A percentile compares a stretch with the other conserved stretches of the same genome.
Conservation (phyloP, 1,139 yeast species). For the Hemisphaericaspora xylofermentans region DNA sequence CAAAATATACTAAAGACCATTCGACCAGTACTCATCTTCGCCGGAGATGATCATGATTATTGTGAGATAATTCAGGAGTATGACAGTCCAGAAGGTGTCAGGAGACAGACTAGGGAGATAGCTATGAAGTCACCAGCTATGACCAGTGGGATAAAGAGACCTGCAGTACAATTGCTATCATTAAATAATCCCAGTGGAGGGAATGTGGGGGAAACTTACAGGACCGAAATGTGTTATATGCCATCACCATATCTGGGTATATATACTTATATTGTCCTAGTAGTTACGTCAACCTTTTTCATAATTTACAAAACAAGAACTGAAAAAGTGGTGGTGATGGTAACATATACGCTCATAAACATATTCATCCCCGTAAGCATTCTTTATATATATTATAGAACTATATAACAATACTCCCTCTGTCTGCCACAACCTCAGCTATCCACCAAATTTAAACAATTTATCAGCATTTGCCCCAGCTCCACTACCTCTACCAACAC, state of each 20-base stretch:
- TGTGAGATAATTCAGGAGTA: constrained; percentile 73
- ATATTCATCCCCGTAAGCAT: constrained; percentile 8
- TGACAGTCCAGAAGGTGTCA: constrained; percentile 25
- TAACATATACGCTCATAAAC: constrained; percentile 1
- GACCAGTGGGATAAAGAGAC: constrained; percentile 85
- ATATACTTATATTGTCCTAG: constrained; percentile 7
- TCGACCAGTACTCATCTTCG: constrained; percentile 67
- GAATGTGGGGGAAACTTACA: constrained; percentile 18
- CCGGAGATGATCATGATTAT: constrained; percentile 97
- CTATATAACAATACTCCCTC: constrained; percentile 11
- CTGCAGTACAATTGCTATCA: constrained; percentile 83
- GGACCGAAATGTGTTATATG: constrained; percentile 64
- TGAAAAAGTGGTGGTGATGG: background rate
- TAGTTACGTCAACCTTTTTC: constrained; percentile 4
- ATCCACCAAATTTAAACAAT: constrained; percentile 29
- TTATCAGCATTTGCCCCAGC: constrained; percentile 54
- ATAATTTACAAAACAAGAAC: background rate
- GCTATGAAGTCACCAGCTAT: constrained; percentile 88
- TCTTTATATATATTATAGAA: constrained; percentile 10
- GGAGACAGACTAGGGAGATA: constrained; percentile 59
- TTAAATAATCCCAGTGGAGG: constrained; percentile 53
- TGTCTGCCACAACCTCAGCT: too few relatives aligned
- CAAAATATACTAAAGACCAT: constrained; percentile 54
- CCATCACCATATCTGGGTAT: constrained; percentile 57
- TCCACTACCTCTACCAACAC: too few relatives aligned